Conservation (phyloP, 192 early-diverging fungal genomes). For the Ambispora gerdemannii region DNA sequence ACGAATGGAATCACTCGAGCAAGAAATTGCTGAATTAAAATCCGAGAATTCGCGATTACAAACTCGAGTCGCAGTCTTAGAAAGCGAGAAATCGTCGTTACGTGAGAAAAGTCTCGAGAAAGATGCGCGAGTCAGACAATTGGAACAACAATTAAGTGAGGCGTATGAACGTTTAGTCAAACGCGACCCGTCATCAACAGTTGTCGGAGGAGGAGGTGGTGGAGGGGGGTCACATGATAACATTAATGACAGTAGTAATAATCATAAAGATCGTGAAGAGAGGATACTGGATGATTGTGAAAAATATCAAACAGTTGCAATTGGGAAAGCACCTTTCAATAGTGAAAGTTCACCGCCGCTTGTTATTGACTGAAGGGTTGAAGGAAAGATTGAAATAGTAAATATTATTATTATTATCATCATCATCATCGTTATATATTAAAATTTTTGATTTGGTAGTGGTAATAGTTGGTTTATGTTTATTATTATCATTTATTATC, state of each 20-base stretch:
- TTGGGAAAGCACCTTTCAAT: not conserved
- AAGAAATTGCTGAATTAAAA: slow-evolving; percentile 76
- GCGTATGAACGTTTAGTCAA: slow-evolving; percentile 31
- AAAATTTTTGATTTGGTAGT: too few species aligned
- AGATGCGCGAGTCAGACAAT: slow-evolving; percentile 26
- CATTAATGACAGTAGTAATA: too few species aligned
- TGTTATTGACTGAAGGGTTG: too few species aligned
- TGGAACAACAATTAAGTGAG: slow-evolving; percentile 34
- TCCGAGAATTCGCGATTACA: slow-evolving; percentile 56
- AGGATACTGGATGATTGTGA: not conserved
- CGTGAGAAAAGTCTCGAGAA: slow-evolving; percentile 31
- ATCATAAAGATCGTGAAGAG: not conserved
- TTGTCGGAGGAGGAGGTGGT: too few species aligned
- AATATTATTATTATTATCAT: too few species aligned
- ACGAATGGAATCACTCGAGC: slow-evolving; percentile 80
- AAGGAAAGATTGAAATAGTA: too few species aligned
- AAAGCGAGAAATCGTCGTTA: slow-evolving; percentile 31
- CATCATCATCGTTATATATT: too few species aligned
- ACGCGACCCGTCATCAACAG: not conserved
- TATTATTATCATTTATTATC: too few species aligned
- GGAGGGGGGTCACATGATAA: too few species aligned
- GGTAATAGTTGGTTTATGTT: too few species aligned
- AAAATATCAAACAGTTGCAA: not conserved
- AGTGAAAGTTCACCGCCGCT: too few species aligned
- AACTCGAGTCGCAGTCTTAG: slow-evolving; percentile 26